These are phyloP conservation scores for Komagataella mondaviorum DNA, from an alignment of 805 yeast species.

Conservation along the genomic window DNA sequence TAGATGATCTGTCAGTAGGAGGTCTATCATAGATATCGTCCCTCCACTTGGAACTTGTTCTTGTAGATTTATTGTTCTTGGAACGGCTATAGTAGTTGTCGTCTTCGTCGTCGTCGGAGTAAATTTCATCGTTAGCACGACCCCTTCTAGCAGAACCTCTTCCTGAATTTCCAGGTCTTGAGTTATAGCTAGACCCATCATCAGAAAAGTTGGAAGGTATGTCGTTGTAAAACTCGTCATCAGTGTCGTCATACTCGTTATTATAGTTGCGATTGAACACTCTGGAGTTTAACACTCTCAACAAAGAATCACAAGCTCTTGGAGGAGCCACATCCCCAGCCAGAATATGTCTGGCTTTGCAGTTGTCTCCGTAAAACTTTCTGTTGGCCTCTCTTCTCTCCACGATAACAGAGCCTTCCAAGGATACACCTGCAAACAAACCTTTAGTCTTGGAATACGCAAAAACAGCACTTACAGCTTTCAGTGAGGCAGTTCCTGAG, in stretches of 20 bases:
- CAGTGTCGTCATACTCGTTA: conserved; percentile 32
- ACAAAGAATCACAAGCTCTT: conserved; percentile 75
- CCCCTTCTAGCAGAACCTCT: conserved; percentile 4
- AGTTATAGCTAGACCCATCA: conserved; percentile 18
- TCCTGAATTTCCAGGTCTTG: conserved; percentile 13
- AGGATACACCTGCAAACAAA: conserved; percentile 90
- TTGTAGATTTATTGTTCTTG: conserved; percentile 9
- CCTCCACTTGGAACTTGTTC: conserved; percentile 51
- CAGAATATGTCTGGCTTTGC: conserved; percentile 79
- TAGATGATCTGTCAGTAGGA: conserved; percentile 14
- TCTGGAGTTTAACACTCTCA: conserved; percentile 75
- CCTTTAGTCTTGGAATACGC: conserved; percentile 95
- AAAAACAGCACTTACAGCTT: conserved; percentile 81
- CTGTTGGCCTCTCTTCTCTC: conserved; percentile 96
- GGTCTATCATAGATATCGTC: conserved; percentile 68
- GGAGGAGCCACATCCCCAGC: conserved; percentile 89
- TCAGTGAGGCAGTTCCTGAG: conserved; percentile 85
- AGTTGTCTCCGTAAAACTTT: conserved; percentile 79
- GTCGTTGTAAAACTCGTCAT: conserved; percentile 64
- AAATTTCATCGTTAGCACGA: conserved; percentile 14
- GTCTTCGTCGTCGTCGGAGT: conserved; percentile 27
- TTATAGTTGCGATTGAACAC: conserved; percentile 50
- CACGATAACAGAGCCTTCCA: conserved; percentile 92
- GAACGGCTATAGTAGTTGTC: conserved; percentile 6
- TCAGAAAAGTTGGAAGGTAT: conserved; percentile 51